Evolutionary conservation across 1,284 basidiomycete species (phyloP), one percentile per base, ranked within the genome.

Genomic region (Gymnopus androsaceus): DNA sequence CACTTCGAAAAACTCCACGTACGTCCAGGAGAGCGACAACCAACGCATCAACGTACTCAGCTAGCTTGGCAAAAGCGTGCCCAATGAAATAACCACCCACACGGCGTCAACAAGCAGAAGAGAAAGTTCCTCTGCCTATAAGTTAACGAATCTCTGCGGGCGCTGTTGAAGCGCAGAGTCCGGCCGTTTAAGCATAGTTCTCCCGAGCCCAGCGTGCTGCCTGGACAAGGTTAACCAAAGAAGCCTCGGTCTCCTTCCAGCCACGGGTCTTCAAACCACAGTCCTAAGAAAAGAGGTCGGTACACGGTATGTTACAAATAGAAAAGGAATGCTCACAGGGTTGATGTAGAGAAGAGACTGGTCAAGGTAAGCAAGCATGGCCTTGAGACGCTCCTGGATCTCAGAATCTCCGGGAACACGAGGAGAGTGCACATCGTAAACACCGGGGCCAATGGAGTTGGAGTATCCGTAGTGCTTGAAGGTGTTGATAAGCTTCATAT

Each of bases 371-470:
- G 79, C 76, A 65, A 92, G 85, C 83, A 96, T 95, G 63, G 86
- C 77, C 74, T 85, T 83, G 73, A 99, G 84, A 68, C 95, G 92
- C 67, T 96, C 90, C 79, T 89, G 89, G 81, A 99, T 96, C 82
- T 99, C 97, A 74, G 95, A 84, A 67, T 88, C 85, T 59, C 86
- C 80, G 55, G 97, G 97, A 61, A 99, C 93, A 86, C 97, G 95
- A 64, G 96, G 96, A 66, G 95, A 98, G 84, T 98, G 97, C 77
- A 99, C 98, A 78, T 99, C 96, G 73, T 96, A 97, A 69, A 95
- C 93, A 87, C 95, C 96, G 48, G 97, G 96, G 62, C 97, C 97
- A 70, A 99, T 98, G 80, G 94, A 87, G 83, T 97, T 98, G 59
- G 94, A 92, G 84, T 99, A 99, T 56, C 93, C 92, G 75, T 93